A percentile compares a stretch with the other conserved stretches of the same genome.
Conservation (phyloP, 495 filamentous ascomycete species). For the Penicillium cataractarum region DNA sequence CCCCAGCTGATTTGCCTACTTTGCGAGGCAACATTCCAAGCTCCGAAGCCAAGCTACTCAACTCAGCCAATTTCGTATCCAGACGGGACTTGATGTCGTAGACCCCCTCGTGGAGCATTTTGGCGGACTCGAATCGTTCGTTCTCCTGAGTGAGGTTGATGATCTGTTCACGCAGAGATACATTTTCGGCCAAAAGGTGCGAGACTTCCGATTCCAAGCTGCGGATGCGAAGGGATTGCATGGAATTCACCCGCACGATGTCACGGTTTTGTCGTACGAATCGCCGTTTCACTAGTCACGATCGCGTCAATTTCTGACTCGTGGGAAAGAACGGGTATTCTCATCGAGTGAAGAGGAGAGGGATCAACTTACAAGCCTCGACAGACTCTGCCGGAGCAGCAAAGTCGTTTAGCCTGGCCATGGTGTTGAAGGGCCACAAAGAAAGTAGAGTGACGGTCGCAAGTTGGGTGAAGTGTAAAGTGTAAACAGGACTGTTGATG, state of each 20-base stretch:
- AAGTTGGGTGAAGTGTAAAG: neutral
- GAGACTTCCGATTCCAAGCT: conserved; percentile 83
- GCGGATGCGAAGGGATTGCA: conserved; percentile 87
- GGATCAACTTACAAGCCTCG: conserved; percentile 70
- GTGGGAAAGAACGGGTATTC: neutral
- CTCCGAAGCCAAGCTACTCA: conserved; percentile 64
- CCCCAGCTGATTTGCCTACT: conserved; percentile 25
- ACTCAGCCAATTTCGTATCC: conserved; percentile 68
- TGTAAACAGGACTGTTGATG: conserved; percentile 42
- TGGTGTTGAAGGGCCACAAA: conserved; percentile 35
- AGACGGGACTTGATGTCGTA: conserved; percentile 69
- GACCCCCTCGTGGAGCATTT: conserved; percentile 54
- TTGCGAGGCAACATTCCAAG: conserved; percentile 57
- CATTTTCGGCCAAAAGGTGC: conserved; percentile 83
- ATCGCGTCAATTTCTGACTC: conserved; percentile 14
- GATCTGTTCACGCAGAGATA: conserved; percentile 77
- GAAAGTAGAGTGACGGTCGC: conserved; percentile 1
- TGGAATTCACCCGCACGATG: conserved; percentile 87
- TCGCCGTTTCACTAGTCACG: conserved; percentile 71
- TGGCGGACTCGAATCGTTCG: conserved; percentile 52
- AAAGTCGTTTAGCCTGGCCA: conserved; percentile 93
- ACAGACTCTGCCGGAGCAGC: conserved; percentile 69
- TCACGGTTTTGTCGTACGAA: conserved; percentile 94
- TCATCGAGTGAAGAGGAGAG: neutral
- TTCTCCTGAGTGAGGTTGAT: conserved; percentile 72